Base-by-base conservation (phyloP, 2,329 filamentous ascomycete genomes). In the Colletotrichum endophyticum region DNA sequence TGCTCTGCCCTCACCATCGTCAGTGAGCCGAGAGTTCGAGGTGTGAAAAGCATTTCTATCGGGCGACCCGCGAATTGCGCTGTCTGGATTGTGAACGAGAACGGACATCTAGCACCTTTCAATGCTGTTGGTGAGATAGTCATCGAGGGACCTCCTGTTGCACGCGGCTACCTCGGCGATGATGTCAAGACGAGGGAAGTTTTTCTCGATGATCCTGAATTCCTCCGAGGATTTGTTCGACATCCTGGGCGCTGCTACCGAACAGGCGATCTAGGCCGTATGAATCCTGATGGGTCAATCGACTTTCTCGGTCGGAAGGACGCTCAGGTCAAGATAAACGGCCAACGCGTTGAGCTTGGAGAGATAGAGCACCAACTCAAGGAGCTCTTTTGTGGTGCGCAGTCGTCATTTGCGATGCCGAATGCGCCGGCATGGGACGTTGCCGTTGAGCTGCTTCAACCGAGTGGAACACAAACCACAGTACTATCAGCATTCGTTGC, bases 61-160 rank as follows among this genome's bases (percentile, higher is more conserved):
- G 73, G 73, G 3, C 19, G 19, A 19, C 56, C 70, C 3, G 11
- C 25, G 3, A 76, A 76, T 34, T 72, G 73, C 30, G 73, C 70
- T 2, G 70, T 73, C 25, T 83, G 82, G 82, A 74, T 84, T 9
- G 79, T 83, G 2, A 68, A 79, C 0, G 63, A 78, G 1, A 49
- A 75, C 19, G 68, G 34, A 6, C 72, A 82, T 22, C 75, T 84
- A 0, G 77, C 78, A 0, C 78, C 83, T 0, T 64, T 80, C 25
- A 80, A 81, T 1, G 49, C 57, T 0, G 53, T 80, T 6, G 83
- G 82, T 2, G 83, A 84, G 34, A 71, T 84, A 1, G 66, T 83
- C 0, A 34, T 84, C 4, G 81, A 83, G 57, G 82, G 82, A 1
- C 78, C 79, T 3, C 72, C 80, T 3, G 66, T 84, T 5, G 78